phyloP scores from a whole-genome alignment of 306 rosid genomes.

The Prunus davidiana region DNA sequence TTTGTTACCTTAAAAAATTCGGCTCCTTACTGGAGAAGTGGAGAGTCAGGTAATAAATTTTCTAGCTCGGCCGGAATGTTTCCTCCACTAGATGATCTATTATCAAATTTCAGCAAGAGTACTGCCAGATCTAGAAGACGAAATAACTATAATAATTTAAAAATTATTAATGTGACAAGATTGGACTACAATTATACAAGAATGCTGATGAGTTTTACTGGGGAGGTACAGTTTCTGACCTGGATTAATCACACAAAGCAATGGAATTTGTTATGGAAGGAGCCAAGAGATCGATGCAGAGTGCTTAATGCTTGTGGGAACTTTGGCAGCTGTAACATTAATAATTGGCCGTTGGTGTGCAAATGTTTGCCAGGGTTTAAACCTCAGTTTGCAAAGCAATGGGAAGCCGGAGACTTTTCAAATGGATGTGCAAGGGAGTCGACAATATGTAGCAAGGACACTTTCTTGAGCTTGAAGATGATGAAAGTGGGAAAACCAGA shows the following conservation, averaged over 20 bases:
- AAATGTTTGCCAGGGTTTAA: constrained; percentile 50
- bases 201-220: constrained; percentile 22
- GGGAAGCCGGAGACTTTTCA: neutral
- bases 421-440: constrained; percentile 29
- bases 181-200: neutral
- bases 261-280: constrained; percentile 14
- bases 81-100: neutral
- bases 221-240: neutral
- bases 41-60: neutral
- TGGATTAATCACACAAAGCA: neutral
- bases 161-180: too few relatives aligned
- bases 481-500: neutral
- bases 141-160: too few relatives aligned
- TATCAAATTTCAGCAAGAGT: neutral
- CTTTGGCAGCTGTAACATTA: constrained; percentile 28
- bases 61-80: neutral
- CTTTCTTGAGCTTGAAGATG: constrained; percentile 16
- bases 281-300: constrained; percentile 19
- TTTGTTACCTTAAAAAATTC: neutral
- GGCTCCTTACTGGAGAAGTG: constrained; percentile 10
- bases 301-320: constrained; percentile 27
- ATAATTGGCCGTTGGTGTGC: constrained; percentile 3
- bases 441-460: neutral
- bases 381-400: neutral
- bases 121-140: too few relatives aligned